These are phyloP conservation scores for Proliferodiscus dingleyae DNA, from an alignment of 2,329 filamentous ascomycete species.

Conservation along the genomic window DNA sequence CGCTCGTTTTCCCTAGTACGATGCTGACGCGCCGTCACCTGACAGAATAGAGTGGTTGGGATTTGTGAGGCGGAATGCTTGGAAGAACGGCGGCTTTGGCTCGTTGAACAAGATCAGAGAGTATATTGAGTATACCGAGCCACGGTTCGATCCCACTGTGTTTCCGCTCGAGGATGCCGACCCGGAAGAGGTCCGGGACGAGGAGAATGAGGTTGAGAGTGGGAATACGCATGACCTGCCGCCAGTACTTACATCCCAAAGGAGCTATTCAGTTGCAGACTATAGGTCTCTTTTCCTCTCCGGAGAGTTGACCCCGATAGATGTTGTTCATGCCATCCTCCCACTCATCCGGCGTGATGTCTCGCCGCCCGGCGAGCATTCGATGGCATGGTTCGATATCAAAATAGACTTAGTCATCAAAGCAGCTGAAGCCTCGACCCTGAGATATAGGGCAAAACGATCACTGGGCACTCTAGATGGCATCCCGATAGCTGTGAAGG, in stretches of 20 bases:
- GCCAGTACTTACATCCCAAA: background rate
- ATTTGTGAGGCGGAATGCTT: slow-evolving; percentile 11
- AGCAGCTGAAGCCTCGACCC: slow-evolving; percentile 67
- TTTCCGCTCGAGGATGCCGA: slow-evolving; percentile 7
- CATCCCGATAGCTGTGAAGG: slow-evolving; percentile 77
- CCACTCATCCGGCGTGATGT: slow-evolving; percentile 61
- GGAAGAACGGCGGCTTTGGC: slow-evolving; percentile 20
- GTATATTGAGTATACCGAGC: slow-evolving; percentile 17
- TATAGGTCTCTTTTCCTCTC: slow-evolving; percentile 70
- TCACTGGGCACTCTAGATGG: slow-evolving; percentile 69
- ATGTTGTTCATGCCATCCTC: slow-evolving; percentile 66
- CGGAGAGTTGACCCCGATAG: slow-evolving; percentile 63
- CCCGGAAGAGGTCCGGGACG: background rate
- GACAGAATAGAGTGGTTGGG: slow-evolving; percentile 16
- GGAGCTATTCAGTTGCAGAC: slow-evolving; percentile 61
- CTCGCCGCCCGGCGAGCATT: slow-evolving; percentile 54
- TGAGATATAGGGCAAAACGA: slow-evolving; percentile 62
- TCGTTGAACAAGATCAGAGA: slow-evolving; percentile 12
- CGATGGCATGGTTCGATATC: slow-evolving; percentile 64
- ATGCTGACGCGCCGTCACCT: slow-evolving; percentile 4
- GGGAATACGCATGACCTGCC: slow-evolving; percentile 1
- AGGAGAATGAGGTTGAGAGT: background rate
- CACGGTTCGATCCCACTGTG: slow-evolving; percentile 19
- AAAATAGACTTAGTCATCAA: slow-evolving; percentile 57
- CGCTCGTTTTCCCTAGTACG: background rate